Evolutionary conservation across 2,329 filamentous ascomycete species (phyloP).

Genomic region (Cladosporium austrohemisphaericum): DNA sequence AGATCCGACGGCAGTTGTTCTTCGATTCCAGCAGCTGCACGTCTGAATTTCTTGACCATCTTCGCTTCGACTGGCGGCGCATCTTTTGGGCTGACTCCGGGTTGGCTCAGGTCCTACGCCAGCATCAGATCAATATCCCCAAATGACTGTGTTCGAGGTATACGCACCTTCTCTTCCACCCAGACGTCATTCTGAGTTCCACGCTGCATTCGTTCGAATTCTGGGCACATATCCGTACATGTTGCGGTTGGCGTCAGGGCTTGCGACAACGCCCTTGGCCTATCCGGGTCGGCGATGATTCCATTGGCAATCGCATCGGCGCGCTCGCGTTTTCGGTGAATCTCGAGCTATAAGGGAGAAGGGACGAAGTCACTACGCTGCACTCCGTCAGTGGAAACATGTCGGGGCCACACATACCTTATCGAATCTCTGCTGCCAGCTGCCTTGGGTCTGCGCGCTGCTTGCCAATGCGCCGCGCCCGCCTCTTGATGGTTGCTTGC

Average conservation of each 20-base stretch:
- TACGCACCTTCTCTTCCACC: constrained; percentile 55
- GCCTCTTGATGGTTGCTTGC: constrained; percentile 1
- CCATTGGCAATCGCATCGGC: constrained; percentile 51
- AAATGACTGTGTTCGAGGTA: constrained; percentile 5
- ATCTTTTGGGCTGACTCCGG: constrained; percentile 25
- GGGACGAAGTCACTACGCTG: constrained; percentile 26
- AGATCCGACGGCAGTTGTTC: constrained; percentile 62
- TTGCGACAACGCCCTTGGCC: constrained; percentile 56
- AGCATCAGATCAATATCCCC: constrained; percentile 22
- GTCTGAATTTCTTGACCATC: constrained; percentile 63
- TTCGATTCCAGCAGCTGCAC: constrained; percentile 60
- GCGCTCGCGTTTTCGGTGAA: constrained; percentile 48
- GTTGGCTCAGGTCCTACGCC: constrained; percentile 30
- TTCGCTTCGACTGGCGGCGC: constrained; percentile 46
- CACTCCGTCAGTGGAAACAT: constrained; percentile 23
- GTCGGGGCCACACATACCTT: constrained; percentile 20
- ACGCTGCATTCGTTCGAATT: constrained; percentile 59
- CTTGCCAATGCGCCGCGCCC: constrained; percentile 7
- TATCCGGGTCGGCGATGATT: constrained; percentile 57
- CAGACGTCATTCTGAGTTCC: constrained; percentile 61
- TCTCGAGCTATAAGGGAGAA: constrained; percentile 39
- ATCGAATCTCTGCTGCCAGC: constrained; percentile 22
- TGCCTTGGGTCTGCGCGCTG: constrained; percentile 15
- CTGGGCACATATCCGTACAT: constrained; percentile 62
- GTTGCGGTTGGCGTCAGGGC: constrained; percentile 60